phyloP scores from a whole-genome alignment of 129 eudicot genomes.

The Flaveria brownii region DNA sequence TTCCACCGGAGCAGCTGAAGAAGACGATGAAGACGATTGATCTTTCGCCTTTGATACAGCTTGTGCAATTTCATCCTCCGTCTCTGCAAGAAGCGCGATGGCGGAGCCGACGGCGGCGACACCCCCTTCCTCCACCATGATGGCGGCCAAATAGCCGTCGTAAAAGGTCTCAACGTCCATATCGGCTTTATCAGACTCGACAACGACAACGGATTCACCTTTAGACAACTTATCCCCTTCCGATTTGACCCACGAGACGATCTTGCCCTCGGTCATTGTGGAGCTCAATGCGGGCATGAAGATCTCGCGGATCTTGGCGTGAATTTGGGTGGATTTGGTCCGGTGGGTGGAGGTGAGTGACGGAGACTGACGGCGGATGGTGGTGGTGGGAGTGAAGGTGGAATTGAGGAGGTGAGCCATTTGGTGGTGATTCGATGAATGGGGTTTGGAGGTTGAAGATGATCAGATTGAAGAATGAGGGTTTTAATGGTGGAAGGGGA shows the following conservation, averaged over 20 bases:
- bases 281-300: slow-evolving; percentile 98
- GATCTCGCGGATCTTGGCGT: slow-evolving; percentile 84
- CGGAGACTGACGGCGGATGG: slow-evolving; percentile 38
- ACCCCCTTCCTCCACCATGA: slow-evolving; percentile 84
- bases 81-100: slow-evolving; percentile 80
- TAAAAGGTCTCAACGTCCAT: slow-evolving; percentile 98
- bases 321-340: slow-evolving; percentile 29
- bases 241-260: slow-evolving; percentile 88
- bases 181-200: slow-evolving; percentile 95
- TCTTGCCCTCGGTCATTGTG: slow-evolving; percentile 97
- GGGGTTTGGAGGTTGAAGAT: slow-evolving; percentile 14
- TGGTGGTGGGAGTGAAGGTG: slow-evolving; percentile 60
- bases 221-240: slow-evolving; percentile 90
- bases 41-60: slow-evolving; percentile 54
- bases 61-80: slow-evolving; percentile 75
- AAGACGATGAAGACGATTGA: slow-evolving; percentile 4
- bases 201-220: slow-evolving; percentile 93
- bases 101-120: slow-evolving; percentile 91
- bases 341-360: slow-evolving; percentile 25
- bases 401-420: slow-evolving; percentile 89
- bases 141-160: slow-evolving; percentile 88
- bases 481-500: slow-evolving; percentile 12
- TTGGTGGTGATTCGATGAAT: background rate
- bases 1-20: background rate
- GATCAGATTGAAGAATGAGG: background rate